phyloP scores from a whole-genome alignment of 345 rosid genomes.

The Lepidium africanum region DNA sequence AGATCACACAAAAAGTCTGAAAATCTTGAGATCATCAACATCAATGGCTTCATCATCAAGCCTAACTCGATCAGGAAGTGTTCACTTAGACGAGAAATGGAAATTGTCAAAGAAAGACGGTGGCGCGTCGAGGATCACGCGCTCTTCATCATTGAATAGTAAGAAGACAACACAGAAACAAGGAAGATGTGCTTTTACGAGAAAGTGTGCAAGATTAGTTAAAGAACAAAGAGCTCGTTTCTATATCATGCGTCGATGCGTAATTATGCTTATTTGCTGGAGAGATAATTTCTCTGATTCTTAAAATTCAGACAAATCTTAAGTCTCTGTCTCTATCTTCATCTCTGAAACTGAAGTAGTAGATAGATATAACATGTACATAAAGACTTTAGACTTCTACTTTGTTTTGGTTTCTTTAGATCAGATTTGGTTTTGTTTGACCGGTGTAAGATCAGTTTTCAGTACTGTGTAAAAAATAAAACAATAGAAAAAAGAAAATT shows the following conservation, averaged over 20 bases:
- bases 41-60: constrained; percentile 36
- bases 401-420: neutral
- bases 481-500: neutral
- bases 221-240: constrained; percentile 90
- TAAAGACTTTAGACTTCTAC: constrained; percentile 16
- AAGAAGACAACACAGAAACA: constrained; percentile 20
- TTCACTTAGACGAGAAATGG: constrained; percentile 56
- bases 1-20: too few species aligned
- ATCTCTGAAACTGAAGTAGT: constrained; percentile 9
- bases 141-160: constrained; percentile 29
- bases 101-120: constrained; percentile 51
- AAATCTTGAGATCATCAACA: neutral
- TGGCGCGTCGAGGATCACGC: constrained; percentile 43
- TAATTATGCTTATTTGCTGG: constrained; percentile 94
- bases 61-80: constrained; percentile 26
- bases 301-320: constrained; percentile 9
- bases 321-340: neutral
- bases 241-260: constrained; percentile 89
- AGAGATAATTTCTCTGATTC: constrained; percentile 65
- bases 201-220: constrained; percentile 78
- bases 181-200: constrained; percentile 57
- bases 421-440: neutral
- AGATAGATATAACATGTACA: constrained; percentile 41
- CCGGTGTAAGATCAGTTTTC: neutral
- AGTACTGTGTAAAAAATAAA: neutral